Evolutionary conservation across 495 filamentous ascomycete genomes (phyloP).

Genomic region (Penicillium atrosanguineum): DNA sequence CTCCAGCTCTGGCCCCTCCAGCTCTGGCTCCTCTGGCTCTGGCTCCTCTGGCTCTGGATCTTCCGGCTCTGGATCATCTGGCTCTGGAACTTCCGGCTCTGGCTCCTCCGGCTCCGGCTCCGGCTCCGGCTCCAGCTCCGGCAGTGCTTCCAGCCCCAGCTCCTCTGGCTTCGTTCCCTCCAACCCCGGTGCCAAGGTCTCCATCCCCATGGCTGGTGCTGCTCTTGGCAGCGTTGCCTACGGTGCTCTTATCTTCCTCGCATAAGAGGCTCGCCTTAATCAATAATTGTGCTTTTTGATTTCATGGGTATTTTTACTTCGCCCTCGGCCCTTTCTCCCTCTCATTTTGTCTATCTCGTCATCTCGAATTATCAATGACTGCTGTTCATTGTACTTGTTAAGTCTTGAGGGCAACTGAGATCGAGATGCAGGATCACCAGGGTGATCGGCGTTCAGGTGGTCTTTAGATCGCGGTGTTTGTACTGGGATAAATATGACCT

Average conservation of each 20-base stretch:
- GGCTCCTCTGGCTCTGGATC: background rate
- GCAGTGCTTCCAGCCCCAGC: slow-evolving; percentile 20
- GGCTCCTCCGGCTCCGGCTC: too few species aligned
- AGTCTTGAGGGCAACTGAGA: background rate
- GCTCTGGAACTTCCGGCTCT: background rate
- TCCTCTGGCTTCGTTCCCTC: slow-evolving; percentile 23
- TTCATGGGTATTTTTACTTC: slow-evolving; percentile 13
- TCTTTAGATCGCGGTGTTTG: slow-evolving; percentile 8
- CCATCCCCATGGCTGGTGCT: slow-evolving; percentile 27
- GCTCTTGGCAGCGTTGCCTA: slow-evolving; percentile 29
- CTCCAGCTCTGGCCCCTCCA: background rate
- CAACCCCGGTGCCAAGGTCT: slow-evolving; percentile 33
- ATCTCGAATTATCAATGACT: slow-evolving; percentile 9
- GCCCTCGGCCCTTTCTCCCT: background rate
- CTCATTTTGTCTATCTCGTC: background rate
- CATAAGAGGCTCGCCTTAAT: slow-evolving; percentile 16
- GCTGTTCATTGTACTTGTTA: slow-evolving; percentile 12
- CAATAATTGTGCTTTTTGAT: slow-evolving; percentile 4
- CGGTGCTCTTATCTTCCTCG: slow-evolving; percentile 26
- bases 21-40: too few species aligned
- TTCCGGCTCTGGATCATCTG: background rate
- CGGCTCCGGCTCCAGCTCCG: slow-evolving; percentile 8
- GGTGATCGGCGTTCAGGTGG: slow-evolving; percentile 13
- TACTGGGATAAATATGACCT: slow-evolving; percentile 13
- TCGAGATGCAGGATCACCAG: background rate